phyloP scores from a whole-genome alignment of 441 rosid species.

The Kokia cookei region DNA sequence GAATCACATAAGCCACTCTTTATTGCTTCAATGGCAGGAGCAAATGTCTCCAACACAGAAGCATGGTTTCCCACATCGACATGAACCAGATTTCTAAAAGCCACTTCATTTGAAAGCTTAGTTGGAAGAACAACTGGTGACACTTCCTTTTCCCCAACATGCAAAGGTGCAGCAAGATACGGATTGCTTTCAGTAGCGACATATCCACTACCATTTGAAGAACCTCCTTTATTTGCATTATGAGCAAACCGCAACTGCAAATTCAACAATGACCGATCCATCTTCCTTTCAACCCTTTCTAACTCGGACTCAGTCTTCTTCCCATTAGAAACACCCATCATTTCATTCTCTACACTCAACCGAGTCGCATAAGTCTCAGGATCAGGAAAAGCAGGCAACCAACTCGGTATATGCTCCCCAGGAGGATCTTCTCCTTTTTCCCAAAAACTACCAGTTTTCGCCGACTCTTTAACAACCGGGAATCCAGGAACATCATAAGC shows the following conservation, averaged over 20 bases:
- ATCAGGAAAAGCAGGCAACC: conserved; percentile 84
- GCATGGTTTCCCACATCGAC: conserved; percentile 22
- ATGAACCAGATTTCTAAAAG: conserved; percentile 22
- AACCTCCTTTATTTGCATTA: conserved; percentile 42
- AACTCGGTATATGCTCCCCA: conserved; percentile 66
- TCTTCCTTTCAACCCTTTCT: conserved; percentile 23
- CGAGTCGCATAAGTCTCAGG: conserved; percentile 29
- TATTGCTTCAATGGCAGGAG: conserved; percentile 45
- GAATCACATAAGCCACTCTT: conserved; percentile 34
- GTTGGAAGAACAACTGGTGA: conserved; percentile 42
- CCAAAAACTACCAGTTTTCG: conserved; percentile 41
- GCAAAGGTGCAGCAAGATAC: conserved; percentile 67
- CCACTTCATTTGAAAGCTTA: conserved; percentile 36
- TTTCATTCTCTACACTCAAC: conserved; percentile 22
- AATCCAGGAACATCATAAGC: conserved; percentile 59
- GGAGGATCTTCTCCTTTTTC: conserved; percentile 62
- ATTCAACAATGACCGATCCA: conserved; percentile 32
- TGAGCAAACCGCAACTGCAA: conserved; percentile 36
- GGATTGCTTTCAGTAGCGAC: conserved; percentile 48
- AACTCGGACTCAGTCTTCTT: conserved; percentile 21
- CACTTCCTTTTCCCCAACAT: conserved; percentile 53
- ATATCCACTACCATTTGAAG: conserved; percentile 26
- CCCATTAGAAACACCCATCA: conserved; percentile 19
- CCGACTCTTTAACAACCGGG: conserved; percentile 52
- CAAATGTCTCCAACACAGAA: conserved; percentile 44